Percentiles rank a stretch among this genome's conserved stretches.
These are phyloP conservation scores for Dictyostelium capitatum DNA, from an alignment of 78 protist genomes.

Conservation along the genomic window DNA sequence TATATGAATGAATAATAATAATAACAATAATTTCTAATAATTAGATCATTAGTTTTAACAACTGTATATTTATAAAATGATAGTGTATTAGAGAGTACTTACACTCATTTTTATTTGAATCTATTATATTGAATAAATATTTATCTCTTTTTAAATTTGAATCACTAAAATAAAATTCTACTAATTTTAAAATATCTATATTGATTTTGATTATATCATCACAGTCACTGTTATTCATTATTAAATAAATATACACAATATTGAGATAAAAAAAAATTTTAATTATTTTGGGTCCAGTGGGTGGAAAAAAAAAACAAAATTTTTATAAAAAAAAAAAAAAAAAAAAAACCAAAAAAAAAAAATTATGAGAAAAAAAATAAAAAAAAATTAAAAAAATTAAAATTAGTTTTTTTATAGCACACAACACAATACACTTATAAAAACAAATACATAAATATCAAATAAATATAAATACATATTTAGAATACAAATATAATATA, in stretches of 20 bases:
- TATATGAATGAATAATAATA: neutral
- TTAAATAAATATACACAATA: too few species aligned
- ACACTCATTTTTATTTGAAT: constrained; percentile 33
- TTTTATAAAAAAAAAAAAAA: too few species aligned
- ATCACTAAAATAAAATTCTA: constrained; percentile 44
- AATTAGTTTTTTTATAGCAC: too few species aligned
- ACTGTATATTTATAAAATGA: neutral
- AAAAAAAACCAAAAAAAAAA: neutral
- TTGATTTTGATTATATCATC: neutral
- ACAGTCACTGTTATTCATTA: neutral
- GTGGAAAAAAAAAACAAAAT: too few species aligned
- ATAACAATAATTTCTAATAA: neutral
- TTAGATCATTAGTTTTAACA: neutral
- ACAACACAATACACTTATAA: too few species aligned
- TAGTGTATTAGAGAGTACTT: neutral
- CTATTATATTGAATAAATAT: constrained; percentile 17
- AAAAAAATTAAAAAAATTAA: neutral
- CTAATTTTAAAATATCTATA: neutral
- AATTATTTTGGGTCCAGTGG: too few species aligned
- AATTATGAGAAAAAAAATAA: neutral
- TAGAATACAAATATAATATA: neutral
- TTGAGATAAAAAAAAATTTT: too few species aligned
- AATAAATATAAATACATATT: neutral
- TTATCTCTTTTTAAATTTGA: constrained; percentile 34
- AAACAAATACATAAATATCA: neutral